Evolutionary conservation across 352 stramenopile genomes (phyloP), one percentile per base, ranked within the genome.

Genomic region (Globisporangium apiculatum): DNA sequence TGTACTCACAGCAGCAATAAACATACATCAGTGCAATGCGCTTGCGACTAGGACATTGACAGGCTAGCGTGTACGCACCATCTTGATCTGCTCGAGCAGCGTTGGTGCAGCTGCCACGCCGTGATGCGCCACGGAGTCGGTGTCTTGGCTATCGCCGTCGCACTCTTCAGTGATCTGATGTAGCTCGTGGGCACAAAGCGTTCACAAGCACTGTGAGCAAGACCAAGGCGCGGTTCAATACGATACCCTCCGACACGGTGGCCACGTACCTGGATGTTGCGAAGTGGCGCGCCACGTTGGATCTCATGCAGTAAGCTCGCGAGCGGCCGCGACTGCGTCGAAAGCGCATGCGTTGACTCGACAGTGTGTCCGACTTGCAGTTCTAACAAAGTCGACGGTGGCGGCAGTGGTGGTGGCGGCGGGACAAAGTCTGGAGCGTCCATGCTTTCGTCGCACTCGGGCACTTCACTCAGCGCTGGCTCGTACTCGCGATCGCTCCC

Each of bases 21-120:
- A 3, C 40, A 43, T 12, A 43, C 40, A 43, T 43, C 24, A 31
- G 38, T 9, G 11, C 47, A 37, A 31, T 38, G 2, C 15, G 12
- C 48, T 31, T 31, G 24, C 24, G 24, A 31, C 24, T 31, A 31
- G 24, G 24, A 31, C 24, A 31, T 31, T 31, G 24, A 31, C 24
- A 31, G 24, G 24, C 24, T 31, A 49, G 15, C n/a, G n/a, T 11
- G 15, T 9, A 35, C 45, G 37, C 48, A 76, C 69, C 60, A 69
- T 61, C 38, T 70, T 71, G 48, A 88, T 86, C 57, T 86, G 77
- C 18, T 85, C 60, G 1, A 86, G 64, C 0, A 86, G 62, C 31
- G 60, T 75, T 10, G 57, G 35, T 2, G 51, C 51, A 8, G 17
- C 5, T 10, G 9, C 12, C 5, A 14, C 35, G 8, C 14, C n/a